Evolutionary conservation across 495 filamentous ascomycete genomes (phyloP).

Genomic region (Letharia columbiana): DNA sequence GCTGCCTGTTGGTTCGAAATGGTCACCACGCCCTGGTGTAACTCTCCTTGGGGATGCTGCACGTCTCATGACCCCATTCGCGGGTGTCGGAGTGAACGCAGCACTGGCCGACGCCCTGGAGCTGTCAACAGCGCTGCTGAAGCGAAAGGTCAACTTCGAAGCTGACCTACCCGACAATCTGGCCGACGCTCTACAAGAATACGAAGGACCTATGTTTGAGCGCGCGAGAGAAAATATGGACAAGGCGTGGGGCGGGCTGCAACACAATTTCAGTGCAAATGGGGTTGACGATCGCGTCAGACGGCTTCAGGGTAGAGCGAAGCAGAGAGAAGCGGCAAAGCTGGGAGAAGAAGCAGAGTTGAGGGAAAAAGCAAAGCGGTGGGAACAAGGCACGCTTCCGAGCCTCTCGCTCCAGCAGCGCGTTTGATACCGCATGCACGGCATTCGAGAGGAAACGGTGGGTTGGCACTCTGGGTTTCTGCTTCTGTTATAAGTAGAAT

Average conservation of each 20-base stretch:
- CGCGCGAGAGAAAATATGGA: slow-evolving; percentile 1
- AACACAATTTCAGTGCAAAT: neutral
- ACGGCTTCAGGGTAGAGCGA: slow-evolving; percentile 2
- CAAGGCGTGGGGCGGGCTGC: slow-evolving; percentile 5
- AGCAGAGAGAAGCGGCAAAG: neutral
- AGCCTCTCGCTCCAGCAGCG: neutral
- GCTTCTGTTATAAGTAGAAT: neutral
- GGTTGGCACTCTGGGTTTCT: neutral
- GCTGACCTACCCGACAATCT: neutral
- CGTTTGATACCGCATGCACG: neutral
- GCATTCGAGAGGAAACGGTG: too few species aligned
- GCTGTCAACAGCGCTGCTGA: slow-evolving; percentile 34
- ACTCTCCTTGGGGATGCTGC: slow-evolving; percentile 54
- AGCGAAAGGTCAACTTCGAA: neutral
- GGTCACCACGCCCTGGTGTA: slow-evolving; percentile 37
- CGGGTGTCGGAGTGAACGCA: slow-evolving; percentile 50
- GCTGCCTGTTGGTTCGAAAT: slow-evolving; percentile 44
- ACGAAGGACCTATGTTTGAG: slow-evolving; percentile 9
- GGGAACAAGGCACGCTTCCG: neutral
- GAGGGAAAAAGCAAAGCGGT: neutral
- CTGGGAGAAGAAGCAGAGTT: neutral
- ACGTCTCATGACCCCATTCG: slow-evolving; percentile 52
- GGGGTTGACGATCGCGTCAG: slow-evolving; percentile 2
- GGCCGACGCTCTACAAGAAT: slow-evolving; percentile 5
- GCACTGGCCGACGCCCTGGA: slow-evolving; percentile 50